Evolutionary conservation across 2,329 filamentous ascomycete genomes (phyloP), one percentile per base, ranked within the genome.

Genomic region (Exophiala alcalophila): DNA sequence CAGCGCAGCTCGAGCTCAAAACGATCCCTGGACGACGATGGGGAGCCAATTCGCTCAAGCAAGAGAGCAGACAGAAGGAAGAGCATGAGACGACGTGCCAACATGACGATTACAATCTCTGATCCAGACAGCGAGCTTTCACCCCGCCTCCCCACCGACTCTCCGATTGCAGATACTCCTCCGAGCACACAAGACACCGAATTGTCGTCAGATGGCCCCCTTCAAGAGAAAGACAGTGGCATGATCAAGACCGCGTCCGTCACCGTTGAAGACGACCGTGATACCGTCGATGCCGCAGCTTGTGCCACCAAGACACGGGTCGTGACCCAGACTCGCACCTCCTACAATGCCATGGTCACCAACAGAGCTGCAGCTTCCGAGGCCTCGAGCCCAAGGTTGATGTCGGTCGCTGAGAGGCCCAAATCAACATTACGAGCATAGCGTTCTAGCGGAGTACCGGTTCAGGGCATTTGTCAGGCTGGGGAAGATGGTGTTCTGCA

Each of bases 1-100:
- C 53, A 57, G 31, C 48, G 52, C 23, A 56, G 50, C 43, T 54
- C 54, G 12, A 55, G 54, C 47, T 56, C 54, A 4, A 58, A 58
- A 38, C 33, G 56, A 35, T 58, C 56, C 4, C 38, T 53, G n/a
- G 55, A 57, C 26, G 55, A 57, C 19, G 54, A 57, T 34, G 53
- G 50, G 21, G 55, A 56, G 12, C 47, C 42, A 15, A 40, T 44
- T 38, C 53, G 55, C 8, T 33, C 50, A 18, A 49, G 25, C 32
- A 57, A 57, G 44, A 46, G 55, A 24, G 44, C 53, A 10, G 53
- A 54, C 32, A 27, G 52, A 42, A 21, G 51, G 11, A 51, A 47
- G 40, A 54, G 48, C 46, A 50, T 36, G 16, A 40, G 51, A 29
- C 37, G 45, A 40, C 47, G 51, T 27, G 48, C 39, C 24, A 45